Evolutionary conservation across 495 filamentous ascomycete genomes (phyloP).

Genomic region (Xylaria sp.): DNA sequence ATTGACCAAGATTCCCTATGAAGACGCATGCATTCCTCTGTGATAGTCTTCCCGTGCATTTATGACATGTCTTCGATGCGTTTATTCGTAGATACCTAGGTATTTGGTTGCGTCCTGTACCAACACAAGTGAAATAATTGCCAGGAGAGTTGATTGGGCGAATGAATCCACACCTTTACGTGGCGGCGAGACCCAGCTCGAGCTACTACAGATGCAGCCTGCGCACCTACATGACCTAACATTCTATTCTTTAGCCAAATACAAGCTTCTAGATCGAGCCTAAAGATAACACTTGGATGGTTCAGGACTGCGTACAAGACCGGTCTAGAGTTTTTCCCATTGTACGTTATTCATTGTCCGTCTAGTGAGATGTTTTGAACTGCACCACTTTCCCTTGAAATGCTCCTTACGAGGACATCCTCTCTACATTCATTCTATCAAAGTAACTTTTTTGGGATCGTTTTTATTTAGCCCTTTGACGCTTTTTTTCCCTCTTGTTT

Average conservation of each 20-base stretch:
- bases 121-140: not conserved
- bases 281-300: not conserved
- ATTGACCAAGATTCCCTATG: constrained; percentile 40
- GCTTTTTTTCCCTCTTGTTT: no score
- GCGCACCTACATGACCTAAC: not conserved
- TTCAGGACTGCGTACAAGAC: not conserved
- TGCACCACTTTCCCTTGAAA: not conserved
- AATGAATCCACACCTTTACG: not conserved
- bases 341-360: not conserved
- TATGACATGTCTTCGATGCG: no score
- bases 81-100: no score
- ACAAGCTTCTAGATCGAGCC: not conserved
- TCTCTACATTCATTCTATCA: not conserved
- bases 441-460: not conserved
- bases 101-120: not conserved
- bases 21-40: not conserved
- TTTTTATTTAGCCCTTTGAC: not conserved
- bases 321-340: not conserved
- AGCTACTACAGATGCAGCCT: not conserved
- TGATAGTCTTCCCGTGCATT: not conserved
- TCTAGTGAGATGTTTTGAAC: not conserved
- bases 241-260: not conserved
- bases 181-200: not conserved
- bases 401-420: not conserved
- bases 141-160: not conserved